Percentiles rank a stretch among this genome's conserved stretches.
phyloP scores from a whole-genome alignment of 106 monocot species.

The Dendrobium chrysotoxum region DNA sequence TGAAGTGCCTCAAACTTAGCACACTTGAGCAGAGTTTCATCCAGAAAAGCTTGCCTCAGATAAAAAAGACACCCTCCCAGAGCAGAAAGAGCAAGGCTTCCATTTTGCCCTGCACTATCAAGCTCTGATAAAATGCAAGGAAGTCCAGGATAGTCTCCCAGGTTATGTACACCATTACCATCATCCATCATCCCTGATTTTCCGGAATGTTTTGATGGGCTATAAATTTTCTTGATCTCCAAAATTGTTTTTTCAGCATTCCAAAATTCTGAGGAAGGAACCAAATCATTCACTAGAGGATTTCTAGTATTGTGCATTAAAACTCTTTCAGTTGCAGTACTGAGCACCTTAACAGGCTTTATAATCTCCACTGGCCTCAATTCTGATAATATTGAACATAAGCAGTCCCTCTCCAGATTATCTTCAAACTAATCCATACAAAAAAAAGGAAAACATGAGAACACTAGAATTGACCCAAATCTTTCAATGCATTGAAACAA shows the following conservation, averaged over 20 bases:
- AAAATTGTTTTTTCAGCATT: constrained; percentile 70
- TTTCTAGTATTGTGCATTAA: constrained; percentile 69
- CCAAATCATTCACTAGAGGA: constrained; percentile 71
- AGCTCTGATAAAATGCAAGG: constrained; percentile 55
- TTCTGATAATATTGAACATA: constrained; percentile 81
- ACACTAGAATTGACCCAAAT: not conserved
- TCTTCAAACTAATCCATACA: constrained; percentile 65
- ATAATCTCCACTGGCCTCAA: constrained; percentile 91
- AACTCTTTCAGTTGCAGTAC: constrained; percentile 70
- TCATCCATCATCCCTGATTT: constrained; percentile 9
- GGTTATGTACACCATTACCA: constrained; percentile 8
- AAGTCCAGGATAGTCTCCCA: constrained; percentile 15
- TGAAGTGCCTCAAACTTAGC: constrained; percentile 82
- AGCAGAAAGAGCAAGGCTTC: constrained; percentile 76
- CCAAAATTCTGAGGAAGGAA: constrained; percentile 83
- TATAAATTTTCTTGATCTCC: constrained; percentile 52
- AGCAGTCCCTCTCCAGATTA: constrained; percentile 57
- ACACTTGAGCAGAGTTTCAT: constrained; percentile 73
- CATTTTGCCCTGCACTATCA: constrained; percentile 40
- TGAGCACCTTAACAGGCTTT: constrained; percentile 70
- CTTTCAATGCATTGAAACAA: not conserved
- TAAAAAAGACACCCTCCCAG: constrained; percentile 94
- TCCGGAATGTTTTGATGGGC: constrained; percentile 8
- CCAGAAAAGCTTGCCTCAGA: constrained; percentile 76
- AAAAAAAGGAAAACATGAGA: constrained; percentile 5